Conservation (phyloP, 2,329 filamentous ascomycete species). For the Microcyclospora pomicola region DNA sequence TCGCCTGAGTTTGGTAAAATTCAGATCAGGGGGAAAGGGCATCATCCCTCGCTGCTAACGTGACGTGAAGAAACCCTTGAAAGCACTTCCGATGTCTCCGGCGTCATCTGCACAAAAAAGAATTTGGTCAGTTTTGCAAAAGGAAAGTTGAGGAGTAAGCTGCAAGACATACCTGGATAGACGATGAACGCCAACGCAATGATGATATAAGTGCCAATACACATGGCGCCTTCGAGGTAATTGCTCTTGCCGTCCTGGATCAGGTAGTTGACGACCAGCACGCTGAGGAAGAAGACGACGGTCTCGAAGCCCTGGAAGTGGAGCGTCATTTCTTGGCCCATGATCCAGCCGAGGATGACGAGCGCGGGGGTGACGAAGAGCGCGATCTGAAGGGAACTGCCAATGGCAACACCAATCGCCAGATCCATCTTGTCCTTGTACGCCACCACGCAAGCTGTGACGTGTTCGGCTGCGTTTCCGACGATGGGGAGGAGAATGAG, state of each 20-base stretch:
- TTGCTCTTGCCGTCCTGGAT: slow-evolving; percentile 77
- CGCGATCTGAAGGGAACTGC: slow-evolving; percentile 42
- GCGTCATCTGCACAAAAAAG: slow-evolving; percentile 30
- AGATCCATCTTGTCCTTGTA: slow-evolving; percentile 46
- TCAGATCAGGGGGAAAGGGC: background rate
- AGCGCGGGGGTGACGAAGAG: slow-evolving; percentile 45
- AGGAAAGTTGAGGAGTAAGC: no score
- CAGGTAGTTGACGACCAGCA: slow-evolving; percentile 77
- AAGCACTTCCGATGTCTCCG: slow-evolving; percentile 10
- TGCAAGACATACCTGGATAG: slow-evolving; percentile 29
- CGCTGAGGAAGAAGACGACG: slow-evolving; percentile 68
- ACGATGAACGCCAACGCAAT: slow-evolving; percentile 48
- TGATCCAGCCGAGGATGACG: slow-evolving; percentile 43
- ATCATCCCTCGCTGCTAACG: background rate
- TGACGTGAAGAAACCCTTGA: slow-evolving; percentile 3
- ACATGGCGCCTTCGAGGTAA: slow-evolving; percentile 65
- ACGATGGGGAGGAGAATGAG: slow-evolving; percentile 44
- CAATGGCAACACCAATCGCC: slow-evolving; percentile 42
- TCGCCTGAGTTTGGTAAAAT: no score
- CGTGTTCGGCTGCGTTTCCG: slow-evolving; percentile 43
- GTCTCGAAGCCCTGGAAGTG: slow-evolving; percentile 87
- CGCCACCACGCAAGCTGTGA: slow-evolving; percentile 40
- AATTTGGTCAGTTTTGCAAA: no score
- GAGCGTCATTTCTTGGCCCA: slow-evolving; percentile 44
- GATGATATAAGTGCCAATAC: slow-evolving; percentile 42